These are phyloP conservation scores for Aspergillus conjunctus DNA, from an alignment of 495 filamentous ascomycete species.

Conservation along the genomic window DNA sequence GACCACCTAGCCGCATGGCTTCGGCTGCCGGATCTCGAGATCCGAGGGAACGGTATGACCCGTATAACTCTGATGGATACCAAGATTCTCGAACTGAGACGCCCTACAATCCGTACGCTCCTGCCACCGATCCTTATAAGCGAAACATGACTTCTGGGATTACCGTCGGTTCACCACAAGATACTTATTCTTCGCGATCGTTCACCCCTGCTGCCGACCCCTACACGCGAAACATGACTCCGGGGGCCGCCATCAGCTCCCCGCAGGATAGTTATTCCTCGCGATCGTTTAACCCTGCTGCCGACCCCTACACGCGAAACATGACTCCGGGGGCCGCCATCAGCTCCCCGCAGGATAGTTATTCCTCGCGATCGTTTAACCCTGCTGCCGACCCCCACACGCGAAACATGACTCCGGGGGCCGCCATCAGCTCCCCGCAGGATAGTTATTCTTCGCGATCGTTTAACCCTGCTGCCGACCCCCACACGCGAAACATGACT, in stretches of 20 bases:
- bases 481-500: conserved; percentile 25
- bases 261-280: conserved; percentile 15
- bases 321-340: conserved; percentile 19
- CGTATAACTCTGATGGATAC: conserved; percentile 20
- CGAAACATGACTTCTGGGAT: conserved; percentile 24
- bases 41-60: conserved; percentile 5
- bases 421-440: conserved; percentile 12
- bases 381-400: conserved; percentile 22
- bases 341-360: conserved; percentile 15
- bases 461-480: conserved; percentile 21
- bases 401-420: conserved; percentile 24
- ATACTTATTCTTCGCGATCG: conserved; percentile 17
- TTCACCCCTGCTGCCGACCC: conserved; percentile 20
- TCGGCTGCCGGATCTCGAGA: conserved; percentile 17
- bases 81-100: conserved; percentile 1
- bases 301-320: conserved; percentile 24
- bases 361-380: conserved; percentile 18
- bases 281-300: conserved; percentile 20
- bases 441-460: conserved; percentile 17
- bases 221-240: conserved; percentile 24
- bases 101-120: conserved; percentile 22
- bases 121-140: conserved; percentile 20
- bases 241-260: conserved; percentile 12
- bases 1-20: conserved; percentile 11
- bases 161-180: conserved; percentile 12